Base-by-base conservation (phyloP, 805 yeast genomes). In the Ogataea wickerhamii region DNA sequence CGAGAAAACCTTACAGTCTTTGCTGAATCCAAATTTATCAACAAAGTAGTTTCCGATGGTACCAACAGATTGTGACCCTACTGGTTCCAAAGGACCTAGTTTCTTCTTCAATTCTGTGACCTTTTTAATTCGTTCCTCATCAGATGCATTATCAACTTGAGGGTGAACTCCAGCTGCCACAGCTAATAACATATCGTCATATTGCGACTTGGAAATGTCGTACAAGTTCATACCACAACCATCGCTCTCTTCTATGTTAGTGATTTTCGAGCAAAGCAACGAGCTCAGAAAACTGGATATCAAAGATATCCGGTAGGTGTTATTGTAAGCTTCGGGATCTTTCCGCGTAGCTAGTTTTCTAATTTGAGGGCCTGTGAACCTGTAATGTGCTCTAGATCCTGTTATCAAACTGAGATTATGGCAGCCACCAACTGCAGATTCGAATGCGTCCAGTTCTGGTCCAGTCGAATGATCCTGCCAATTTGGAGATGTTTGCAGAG, bases 401-500 rank as follows among this genome's bases (percentile, higher is more conserved):
- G 95, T 82, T 18, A 81, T 60, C 25, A 66, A 51, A 6, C 94
- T 88, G 53, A 88, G 63, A 5, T 63, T 51, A 21, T 66, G 67
- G 10, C 73, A 63, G 20, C 89, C 93, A 3, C 85, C 88, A 8
- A 73, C 73, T 1, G 66, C 66, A 1, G 57, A 56, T 52, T 86
- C 93, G 51, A 87, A 80, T 23, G 59, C 70, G 20, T 65, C 54
- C 39, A 85, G 69, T 56, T 88, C 95, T 16, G 68, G 61, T 4
- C 76, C 82, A 0, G 97, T 88, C 18, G 93, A 82, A 55, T 87
- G 95, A 55, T 88, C 96, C 61, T 88, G 97, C 97, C 97, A 88
- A 56, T 89, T 88, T 6, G 96, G 95, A 4, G 94, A 81, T 28
- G 69, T 69, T 5, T 71, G 66, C 49, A 78, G 70, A 2, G 91